Base-by-base conservation (phyloP, 805 yeast genomes). In the Candida suzukii region DNA sequence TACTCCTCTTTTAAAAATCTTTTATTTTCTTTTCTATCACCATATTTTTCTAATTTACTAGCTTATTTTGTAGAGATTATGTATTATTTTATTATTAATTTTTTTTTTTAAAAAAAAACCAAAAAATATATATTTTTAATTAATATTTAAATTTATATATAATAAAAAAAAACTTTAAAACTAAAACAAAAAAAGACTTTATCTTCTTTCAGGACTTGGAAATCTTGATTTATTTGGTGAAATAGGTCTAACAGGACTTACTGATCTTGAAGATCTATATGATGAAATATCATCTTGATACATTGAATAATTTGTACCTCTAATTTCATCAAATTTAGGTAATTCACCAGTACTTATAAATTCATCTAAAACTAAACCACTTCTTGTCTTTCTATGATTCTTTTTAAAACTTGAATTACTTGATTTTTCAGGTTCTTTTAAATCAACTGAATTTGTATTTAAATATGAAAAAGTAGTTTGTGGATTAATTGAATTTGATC, bases 301-400 rank as follows among this genome's bases (percentile, higher is more conserved):
- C 59, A 54, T 54, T 2, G 56, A 50, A 41, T 50, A 46, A 20
- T 39, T 45, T 26, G 25, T 33, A 28, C 28, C 38, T 13, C 42
- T 44, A 17, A 37, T 30, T 14, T 50, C 44, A 29, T 38, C 46
- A 21, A 47, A 41, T 16, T 22, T 11, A 8, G 56, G 56, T 20
- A 53, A 32, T 21, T 41, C 47, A 18, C 57, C 57, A 7, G 54
- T 52, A 5, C 50, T 42, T 1, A 58, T 56, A 35, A 58, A 58
- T 31, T 58, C 61, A 42, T 58, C 63, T 29, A 58, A 35, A 2
- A 50, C 42, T 11, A 42, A 39, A 11, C 57, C 46, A 42, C 60
- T 54, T 28, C 50, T 44, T 13, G 57, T 48, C 29, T 53, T 50
- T 27, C 41, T 50, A 38, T 53, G 56, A 33, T 48, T 46, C 29